These are phyloP conservation scores for Camellia oleifera DNA, from an alignment of 179 eudicot genomes.

Conservation along the genomic window DNA sequence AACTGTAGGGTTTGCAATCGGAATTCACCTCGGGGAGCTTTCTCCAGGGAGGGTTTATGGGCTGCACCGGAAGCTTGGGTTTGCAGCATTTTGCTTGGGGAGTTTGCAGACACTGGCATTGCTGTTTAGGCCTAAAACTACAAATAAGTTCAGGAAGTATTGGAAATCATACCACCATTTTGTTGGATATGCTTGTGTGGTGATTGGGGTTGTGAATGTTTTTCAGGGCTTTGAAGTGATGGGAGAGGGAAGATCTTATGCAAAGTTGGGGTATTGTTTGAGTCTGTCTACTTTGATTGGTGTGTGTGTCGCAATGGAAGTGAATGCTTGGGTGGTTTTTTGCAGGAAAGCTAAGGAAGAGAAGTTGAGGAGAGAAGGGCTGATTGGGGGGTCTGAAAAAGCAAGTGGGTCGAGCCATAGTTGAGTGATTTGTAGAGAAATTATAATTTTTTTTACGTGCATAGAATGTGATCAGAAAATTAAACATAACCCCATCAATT, in stretches of 20 bases:
- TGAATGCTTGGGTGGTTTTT: conserved; percentile 88
- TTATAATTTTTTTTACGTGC: not conserved
- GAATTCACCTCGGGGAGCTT: conserved; percentile 65
- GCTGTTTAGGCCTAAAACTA: conserved; percentile 82
- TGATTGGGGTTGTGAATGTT: conserved; percentile 79
- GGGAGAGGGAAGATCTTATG: conserved; percentile 62
- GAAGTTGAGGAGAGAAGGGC: conserved; percentile 73
- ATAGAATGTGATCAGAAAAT: no score
- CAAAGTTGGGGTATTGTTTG: conserved; percentile 68
- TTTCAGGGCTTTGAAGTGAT: conserved; percentile 88
- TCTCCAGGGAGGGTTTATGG: conserved; percentile 79
- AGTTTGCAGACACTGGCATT: conserved; percentile 76
- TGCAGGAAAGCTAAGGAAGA: conserved; percentile 92
- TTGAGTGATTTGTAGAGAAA: conserved; percentile 13
- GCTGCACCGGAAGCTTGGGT: conserved; percentile 67
- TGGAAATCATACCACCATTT: conserved; percentile 99
- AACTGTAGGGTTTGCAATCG: conserved; percentile 71
- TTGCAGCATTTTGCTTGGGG: conserved; percentile 62
- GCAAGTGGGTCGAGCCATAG: conserved; percentile 31
- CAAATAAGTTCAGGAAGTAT: conserved; percentile 73
- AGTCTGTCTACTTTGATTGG: conserved; percentile 72
- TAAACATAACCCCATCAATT: no score
- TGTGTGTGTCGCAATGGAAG: conserved; percentile 74
- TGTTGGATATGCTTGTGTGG: conserved; percentile 87
- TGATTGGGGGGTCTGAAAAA: conserved; percentile 43